Conservation (phyloP, 345 rosid species). For the Eucalyptus erythrocorys region DNA sequence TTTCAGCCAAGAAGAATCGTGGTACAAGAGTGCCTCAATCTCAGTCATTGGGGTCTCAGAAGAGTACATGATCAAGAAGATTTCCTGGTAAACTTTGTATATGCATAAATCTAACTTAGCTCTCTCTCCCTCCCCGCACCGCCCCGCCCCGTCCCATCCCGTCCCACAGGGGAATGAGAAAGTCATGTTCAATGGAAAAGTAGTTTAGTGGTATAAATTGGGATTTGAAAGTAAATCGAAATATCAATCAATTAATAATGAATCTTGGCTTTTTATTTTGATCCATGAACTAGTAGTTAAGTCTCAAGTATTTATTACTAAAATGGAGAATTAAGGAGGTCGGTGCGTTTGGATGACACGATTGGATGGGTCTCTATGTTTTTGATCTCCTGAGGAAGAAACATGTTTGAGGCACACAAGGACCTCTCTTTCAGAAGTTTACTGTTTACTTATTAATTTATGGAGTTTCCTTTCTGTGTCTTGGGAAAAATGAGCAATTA, state of each 20-base stretch:
- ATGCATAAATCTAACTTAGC: neutral
- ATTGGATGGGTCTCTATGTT: neutral
- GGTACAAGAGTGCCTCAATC: constrained; percentile 47
- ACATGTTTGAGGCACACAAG: neutral
- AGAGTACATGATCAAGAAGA: constrained; percentile 44
- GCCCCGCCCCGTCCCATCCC: accelerated
- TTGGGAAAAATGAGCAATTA: neutral
- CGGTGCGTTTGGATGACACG: neutral
- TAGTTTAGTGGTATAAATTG: no score
- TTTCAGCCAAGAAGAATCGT: constrained; percentile 50
- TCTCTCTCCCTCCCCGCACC: neutral
- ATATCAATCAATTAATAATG: no score
- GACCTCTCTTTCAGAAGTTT: neutral
- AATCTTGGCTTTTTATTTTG: no score
- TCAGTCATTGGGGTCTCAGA: constrained; percentile 50
- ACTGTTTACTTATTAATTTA: neutral
- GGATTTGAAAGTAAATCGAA: no score
- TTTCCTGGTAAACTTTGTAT: constrained; percentile 41
- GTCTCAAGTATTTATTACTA: no score
- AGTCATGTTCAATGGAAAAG: no score
- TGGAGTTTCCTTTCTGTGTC: neutral
- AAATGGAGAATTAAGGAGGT: neutral
- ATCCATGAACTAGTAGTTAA: no score
- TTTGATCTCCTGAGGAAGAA: neutral
- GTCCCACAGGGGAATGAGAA: no score